Evolutionary conservation across 805 yeast species (phyloP).

Genomic region (Lipomyces anomalus): DNA sequence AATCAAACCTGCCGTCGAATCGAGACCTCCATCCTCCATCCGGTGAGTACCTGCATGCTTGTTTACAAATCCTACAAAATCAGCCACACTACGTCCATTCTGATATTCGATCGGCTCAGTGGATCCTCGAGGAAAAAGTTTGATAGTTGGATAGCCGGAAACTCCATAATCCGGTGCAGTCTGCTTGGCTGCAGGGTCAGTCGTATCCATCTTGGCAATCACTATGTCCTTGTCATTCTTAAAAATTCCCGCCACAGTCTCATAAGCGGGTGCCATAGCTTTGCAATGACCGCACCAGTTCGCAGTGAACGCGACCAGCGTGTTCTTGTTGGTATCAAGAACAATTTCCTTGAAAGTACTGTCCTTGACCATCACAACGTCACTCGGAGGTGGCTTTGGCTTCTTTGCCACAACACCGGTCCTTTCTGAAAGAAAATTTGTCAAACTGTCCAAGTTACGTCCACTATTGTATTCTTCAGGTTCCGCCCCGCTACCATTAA

Average conservation of each 20-base stretch:
- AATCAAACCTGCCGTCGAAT: constrained; percentile 39
- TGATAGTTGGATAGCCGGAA: constrained; percentile 49
- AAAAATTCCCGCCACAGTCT: constrained; percentile 45
- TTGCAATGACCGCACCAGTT: constrained; percentile 57
- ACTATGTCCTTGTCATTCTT: constrained; percentile 37
- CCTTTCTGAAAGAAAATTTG: constrained; percentile 43
- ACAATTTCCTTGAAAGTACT: constrained; percentile 42
- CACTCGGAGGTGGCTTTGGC: constrained; percentile 13
- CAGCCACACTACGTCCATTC: constrained; percentile 45
- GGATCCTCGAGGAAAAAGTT: constrained; percentile 39
- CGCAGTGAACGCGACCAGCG: constrained; percentile 53
- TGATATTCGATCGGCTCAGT: constrained; percentile 49
- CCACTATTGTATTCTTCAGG: constrained; percentile 27
- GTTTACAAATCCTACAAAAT: constrained; percentile 47
- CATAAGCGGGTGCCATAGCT: constrained; percentile 47
- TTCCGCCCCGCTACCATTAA: constrained; percentile 25
- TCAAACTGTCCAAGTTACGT: constrained; percentile 52
- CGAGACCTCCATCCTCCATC: constrained; percentile 39
- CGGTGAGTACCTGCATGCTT: constrained; percentile 38
- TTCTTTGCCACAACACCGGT: constrained; percentile 15
- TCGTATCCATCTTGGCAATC: constrained; percentile 46
- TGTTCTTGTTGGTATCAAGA: constrained; percentile 33
- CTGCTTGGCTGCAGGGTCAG: constrained; percentile 41
- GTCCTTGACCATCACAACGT: constrained; percentile 33
- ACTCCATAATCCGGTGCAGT: constrained; percentile 41